A percentile compares a stretch with the other conserved stretches of the same genome.
phyloP scores from a whole-genome alignment of 371 early-diverging fungal genomes.

The Mucor piriformis region DNA sequence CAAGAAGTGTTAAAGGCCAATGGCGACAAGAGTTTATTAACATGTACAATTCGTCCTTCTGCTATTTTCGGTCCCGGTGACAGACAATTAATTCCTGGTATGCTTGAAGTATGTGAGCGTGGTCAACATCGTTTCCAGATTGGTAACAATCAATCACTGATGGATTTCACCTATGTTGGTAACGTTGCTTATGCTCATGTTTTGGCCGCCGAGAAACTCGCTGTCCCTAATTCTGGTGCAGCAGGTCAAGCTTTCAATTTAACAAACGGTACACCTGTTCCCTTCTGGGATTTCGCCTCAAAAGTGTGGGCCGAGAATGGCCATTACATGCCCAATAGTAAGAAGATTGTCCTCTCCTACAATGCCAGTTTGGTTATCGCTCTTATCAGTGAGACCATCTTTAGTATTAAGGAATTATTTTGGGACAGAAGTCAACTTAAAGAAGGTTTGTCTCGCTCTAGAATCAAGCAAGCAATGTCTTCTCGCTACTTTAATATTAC shows the following conservation, averaged over 20 bases:
- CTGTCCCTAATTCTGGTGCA: conserved; percentile 40
- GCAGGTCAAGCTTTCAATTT: conserved; percentile 84
- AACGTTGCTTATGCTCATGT: conserved; percentile 92
- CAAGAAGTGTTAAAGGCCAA: conserved; percentile 81
- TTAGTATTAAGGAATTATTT: conserved; percentile 50
- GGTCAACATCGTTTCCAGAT: conserved; percentile 80
- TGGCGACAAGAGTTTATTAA: conserved; percentile 66
- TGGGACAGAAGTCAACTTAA: conserved; percentile 51
- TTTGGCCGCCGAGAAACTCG: conserved; percentile 81
- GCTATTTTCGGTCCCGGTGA: conserved; percentile 96
- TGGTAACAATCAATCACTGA: conserved; percentile 84
- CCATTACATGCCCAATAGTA: conserved; percentile 42
- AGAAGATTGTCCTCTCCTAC: conserved; percentile 52
- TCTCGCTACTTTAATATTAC: conserved; percentile 81
- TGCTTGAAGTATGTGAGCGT: conserved; percentile 73
- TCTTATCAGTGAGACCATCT: conserved; percentile 49
- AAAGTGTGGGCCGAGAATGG: conserved; percentile 67
- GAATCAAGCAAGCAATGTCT: conserved; percentile 73
- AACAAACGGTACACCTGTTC: conserved; percentile 92
- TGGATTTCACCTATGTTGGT: conserved; percentile 94
- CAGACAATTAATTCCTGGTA: conserved; percentile 78
- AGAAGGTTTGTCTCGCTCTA: conserved; percentile 63
- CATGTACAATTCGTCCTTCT: conserved; percentile 84
- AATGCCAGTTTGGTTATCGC: conserved; percentile 56
- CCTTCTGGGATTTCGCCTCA: conserved; percentile 89